Conservation (phyloP, 306 rosid species). For the Malus sieversii region DNA sequence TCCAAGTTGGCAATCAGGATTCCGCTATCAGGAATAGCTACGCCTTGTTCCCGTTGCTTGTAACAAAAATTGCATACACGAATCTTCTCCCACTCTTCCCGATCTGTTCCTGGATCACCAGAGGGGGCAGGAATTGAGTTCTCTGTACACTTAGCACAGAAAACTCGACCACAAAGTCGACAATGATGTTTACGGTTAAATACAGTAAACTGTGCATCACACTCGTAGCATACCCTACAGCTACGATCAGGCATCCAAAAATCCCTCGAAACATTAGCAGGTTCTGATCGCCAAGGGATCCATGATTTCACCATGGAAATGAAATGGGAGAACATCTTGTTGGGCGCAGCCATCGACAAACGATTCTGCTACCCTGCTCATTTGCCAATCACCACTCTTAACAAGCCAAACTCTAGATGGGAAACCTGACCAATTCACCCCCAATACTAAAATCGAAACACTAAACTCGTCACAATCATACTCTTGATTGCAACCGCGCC, state of each 20-base stretch:
- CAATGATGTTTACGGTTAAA: slow-evolving; percentile 90
- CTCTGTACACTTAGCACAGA: slow-evolving; percentile 78
- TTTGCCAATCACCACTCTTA: slow-evolving; percentile 52
- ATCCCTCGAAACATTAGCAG: slow-evolving; percentile 62
- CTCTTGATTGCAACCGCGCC: background rate
- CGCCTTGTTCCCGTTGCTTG: slow-evolving; percentile 68
- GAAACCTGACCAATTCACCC: slow-evolving; percentile 18
- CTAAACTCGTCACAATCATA: background rate
- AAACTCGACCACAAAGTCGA: slow-evolving; percentile 85
- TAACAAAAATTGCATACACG: slow-evolving; percentile 87
- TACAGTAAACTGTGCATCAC: slow-evolving; percentile 76
- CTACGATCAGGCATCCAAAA: slow-evolving; percentile 97
- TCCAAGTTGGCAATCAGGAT: slow-evolving; percentile 41
- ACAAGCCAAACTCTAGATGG: slow-evolving; percentile 17
- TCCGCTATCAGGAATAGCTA: slow-evolving; percentile 33
- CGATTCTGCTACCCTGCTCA: slow-evolving; percentile 34
- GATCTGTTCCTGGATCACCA: slow-evolving; percentile 23
- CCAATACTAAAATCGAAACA: background rate
- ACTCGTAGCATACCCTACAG: slow-evolving; percentile 87
- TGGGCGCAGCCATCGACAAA: slow-evolving; percentile 58
- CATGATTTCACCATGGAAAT: slow-evolving; percentile 54
- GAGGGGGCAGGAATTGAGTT: slow-evolving; percentile 65
- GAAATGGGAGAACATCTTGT: slow-evolving; percentile 46
- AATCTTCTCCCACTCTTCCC: slow-evolving; percentile 67
- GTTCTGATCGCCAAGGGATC: slow-evolving; percentile 73